Conservation (phyloP, 306 rosid species). For the Arachis stenosperma region DNA sequence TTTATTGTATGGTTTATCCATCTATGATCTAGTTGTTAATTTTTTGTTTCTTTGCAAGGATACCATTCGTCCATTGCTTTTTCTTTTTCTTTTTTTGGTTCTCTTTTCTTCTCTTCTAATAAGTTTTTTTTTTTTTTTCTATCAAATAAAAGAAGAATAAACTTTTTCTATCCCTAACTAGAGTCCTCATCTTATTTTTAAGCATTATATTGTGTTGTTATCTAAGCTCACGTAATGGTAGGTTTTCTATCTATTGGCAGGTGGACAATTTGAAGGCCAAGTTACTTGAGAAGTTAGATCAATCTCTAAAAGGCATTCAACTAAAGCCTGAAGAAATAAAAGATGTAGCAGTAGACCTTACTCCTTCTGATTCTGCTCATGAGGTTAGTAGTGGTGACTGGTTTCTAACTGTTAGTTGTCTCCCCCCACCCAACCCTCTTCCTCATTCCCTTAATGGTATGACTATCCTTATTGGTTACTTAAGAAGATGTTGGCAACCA, state of each 20-base stretch:
- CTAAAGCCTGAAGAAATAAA: conserved; percentile 63
- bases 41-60: neutral
- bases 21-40: neutral
- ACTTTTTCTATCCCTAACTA: neutral
- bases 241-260: conserved; percentile 56
- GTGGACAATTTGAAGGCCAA: conserved; percentile 78
- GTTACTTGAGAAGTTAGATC: conserved; percentile 84
- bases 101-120: neutral
- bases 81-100: neutral
- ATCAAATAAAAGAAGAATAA: neutral
- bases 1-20: neutral
- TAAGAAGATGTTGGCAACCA: conserved; percentile 24
- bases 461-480: conserved; percentile 18
- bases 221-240: conserved; percentile 40
- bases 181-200: neutral
- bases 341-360: conserved; percentile 51
- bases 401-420: conserved; percentile 33
- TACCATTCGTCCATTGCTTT: neutral
- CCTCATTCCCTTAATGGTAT: conserved; percentile 20
- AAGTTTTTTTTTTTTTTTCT: neutral
- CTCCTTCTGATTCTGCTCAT: conserved; percentile 57
- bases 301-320: conserved; percentile 65
- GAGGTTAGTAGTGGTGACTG: conserved; percentile 55
- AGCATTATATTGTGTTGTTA: neutral
- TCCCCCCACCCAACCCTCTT: neutral